Conservation (phyloP, 192 early-diverging fungal species). For the Coemansia sp. region DNA sequence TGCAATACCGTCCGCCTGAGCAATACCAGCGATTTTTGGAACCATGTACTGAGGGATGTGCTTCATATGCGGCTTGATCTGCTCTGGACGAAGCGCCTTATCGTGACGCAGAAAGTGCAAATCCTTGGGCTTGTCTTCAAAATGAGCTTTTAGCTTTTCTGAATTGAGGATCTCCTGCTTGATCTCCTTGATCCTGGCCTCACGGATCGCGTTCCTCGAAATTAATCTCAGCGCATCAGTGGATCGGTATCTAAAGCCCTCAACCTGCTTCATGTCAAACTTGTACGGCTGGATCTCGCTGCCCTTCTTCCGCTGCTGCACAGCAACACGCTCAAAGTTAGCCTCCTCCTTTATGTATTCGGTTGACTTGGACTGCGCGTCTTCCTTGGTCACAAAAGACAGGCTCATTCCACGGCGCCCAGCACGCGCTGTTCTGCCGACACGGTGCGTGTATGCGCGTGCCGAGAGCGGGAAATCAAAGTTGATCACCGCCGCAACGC, state of each 20-base stretch:
- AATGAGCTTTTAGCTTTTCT: constrained; percentile 94
- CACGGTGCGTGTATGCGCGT: constrained; percentile 88
- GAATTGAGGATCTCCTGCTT: constrained; percentile 94
- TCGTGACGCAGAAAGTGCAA: constrained; percentile 90
- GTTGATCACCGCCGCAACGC: constrained; percentile 92
- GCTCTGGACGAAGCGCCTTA: constrained; percentile 76
- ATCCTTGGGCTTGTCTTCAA: constrained; percentile 95
- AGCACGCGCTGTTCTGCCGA: constrained; percentile 93
- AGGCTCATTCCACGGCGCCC: constrained; percentile 86
- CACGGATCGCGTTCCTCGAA: constrained; percentile 72
- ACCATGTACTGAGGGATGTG: constrained; percentile 92
- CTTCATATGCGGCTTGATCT: constrained; percentile 87
- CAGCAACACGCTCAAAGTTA: constrained; percentile 73
- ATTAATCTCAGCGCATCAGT: constrained; percentile 83
- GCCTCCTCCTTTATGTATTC: constrained; percentile 59
- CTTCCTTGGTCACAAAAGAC: constrained; percentile 73
- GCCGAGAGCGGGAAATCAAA: constrained; percentile 92
- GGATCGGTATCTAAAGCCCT: constrained; percentile 89
- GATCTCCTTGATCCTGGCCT: constrained; percentile 93
- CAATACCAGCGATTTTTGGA: constrained; percentile 68
- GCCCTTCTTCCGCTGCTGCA: constrained; percentile 60
- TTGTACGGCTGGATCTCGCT: constrained; percentile 70
- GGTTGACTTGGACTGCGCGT: constrained; percentile 22
- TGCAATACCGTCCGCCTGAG: constrained; percentile 42
- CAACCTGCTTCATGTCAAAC: constrained; percentile 87